phyloP scores from a whole-genome alignment of 345 rosid genomes.

The Salix caprea region DNA sequence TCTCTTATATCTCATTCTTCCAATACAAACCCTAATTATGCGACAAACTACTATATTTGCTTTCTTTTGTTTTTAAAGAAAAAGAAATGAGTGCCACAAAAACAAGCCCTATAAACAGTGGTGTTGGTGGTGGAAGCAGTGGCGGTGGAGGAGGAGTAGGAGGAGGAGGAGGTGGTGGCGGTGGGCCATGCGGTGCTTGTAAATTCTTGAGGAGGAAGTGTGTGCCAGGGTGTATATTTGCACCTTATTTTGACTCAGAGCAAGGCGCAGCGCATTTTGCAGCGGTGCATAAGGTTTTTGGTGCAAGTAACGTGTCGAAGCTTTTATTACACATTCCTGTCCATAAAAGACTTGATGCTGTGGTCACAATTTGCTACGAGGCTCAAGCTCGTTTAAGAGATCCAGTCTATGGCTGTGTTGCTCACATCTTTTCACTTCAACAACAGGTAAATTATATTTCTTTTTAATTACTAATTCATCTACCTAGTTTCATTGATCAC shows the following conservation, averaged over 20 bases:
- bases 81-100: conserved; percentile 42
- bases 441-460: conserved; percentile 21
- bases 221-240: conserved; percentile 31
- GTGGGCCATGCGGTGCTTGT: conserved; percentile 35
- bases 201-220: conserved; percentile 35
- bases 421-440: conserved; percentile 33
- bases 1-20: background rate
- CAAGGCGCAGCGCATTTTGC: conserved; percentile 36
- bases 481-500: background rate
- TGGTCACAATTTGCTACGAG: conserved; percentile 29
- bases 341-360: conserved; percentile 22
- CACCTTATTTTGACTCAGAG: conserved; percentile 35
- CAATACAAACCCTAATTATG: conserved; percentile 11
- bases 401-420: conserved; percentile 34
- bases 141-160: conserved; percentile 23
- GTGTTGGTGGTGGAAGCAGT: conserved; percentile 31
- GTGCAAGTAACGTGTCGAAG: conserved; percentile 31
- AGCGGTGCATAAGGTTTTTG: conserved; percentile 34
- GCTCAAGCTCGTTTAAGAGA: conserved; percentile 29
- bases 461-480: background rate
- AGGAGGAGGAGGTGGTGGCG: background rate
- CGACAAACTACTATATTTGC: background rate
- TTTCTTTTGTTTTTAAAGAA: background rate
- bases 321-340: conserved; percentile 27
- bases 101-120: conserved; percentile 39